Percentiles rank a stretch among this genome's conserved stretches.
Conservation (phyloP, 2,329 filamentous ascomycete species). For the Helminthosporium solani region DNA sequence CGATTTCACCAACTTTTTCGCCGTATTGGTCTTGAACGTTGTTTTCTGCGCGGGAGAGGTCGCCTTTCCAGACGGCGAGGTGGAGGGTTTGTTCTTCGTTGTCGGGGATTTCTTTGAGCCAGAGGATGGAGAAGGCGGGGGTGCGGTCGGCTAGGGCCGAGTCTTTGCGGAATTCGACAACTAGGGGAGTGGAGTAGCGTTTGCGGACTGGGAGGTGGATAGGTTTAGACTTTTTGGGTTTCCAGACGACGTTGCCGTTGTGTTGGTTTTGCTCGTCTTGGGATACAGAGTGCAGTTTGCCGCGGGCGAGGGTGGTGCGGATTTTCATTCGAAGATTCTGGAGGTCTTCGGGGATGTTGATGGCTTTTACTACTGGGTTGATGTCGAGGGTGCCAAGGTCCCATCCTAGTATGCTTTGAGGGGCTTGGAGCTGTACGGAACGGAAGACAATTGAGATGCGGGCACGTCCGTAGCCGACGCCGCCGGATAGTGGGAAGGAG, state of each 20-base stretch:
- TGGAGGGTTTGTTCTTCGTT: slow-evolving; percentile 62
- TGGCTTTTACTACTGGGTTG: slow-evolving; percentile 52
- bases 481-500: slow-evolving; percentile 67
- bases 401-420: slow-evolving; percentile 64
- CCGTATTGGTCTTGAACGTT: slow-evolving; percentile 53
- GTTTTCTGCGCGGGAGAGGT: slow-evolving; percentile 56
- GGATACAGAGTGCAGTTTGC: slow-evolving; percentile 57
- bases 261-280: slow-evolving; percentile 29
- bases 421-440: slow-evolving; percentile 64
- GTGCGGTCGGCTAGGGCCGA: slow-evolving; percentile 56
- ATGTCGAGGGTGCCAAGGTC: slow-evolving; percentile 70
- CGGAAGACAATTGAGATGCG: slow-evolving; percentile 73
- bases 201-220: slow-evolving; percentile 60
- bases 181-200: slow-evolving; percentile 59
- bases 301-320: slow-evolving; percentile 57
- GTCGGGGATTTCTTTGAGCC: slow-evolving; percentile 69
- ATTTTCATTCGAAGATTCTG: slow-evolving; percentile 59
- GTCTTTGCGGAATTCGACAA: slow-evolving; percentile 62
- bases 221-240: slow-evolving; percentile 47
- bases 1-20: slow-evolving; percentile 60
- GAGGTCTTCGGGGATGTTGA: slow-evolving; percentile 53
- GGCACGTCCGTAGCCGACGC: slow-evolving; percentile 69
- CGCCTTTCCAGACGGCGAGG: slow-evolving; percentile 67
- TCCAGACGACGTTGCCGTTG: slow-evolving; percentile 53
- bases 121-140: slow-evolving; percentile 63